A percentile compares a stretch with the other conserved stretches of the same genome.
These are phyloP conservation scores for Plantago elongata DNA, from an alignment of 257 asterid genomes.

Conservation along the genomic window DNA sequence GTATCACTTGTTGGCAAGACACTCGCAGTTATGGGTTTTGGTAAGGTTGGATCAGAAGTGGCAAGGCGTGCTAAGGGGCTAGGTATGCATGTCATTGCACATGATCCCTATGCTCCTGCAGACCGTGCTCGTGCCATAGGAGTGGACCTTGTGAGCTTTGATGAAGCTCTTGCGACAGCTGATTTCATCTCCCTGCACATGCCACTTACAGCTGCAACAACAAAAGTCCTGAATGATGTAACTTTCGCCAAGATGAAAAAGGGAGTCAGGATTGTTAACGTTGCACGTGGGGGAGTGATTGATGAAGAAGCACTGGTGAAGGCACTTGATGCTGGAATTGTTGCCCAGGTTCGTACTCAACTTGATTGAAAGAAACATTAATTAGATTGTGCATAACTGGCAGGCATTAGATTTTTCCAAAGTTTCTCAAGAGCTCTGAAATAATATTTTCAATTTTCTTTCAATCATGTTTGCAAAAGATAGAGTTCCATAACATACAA, in stretches of 20 bases:
- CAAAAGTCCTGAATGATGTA: conserved; percentile 74
- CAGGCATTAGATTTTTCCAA: too few species aligned
- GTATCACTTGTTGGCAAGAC: conserved; percentile 96
- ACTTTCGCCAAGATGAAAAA: conserved; percentile 86
- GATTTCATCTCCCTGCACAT: conserved; percentile 91
- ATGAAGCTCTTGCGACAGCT: conserved; percentile 75
- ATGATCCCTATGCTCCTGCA: conserved; percentile 97
- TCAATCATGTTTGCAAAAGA: too few species aligned
- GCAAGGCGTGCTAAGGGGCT: conserved; percentile 94
- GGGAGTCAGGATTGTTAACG: conserved; percentile 72
- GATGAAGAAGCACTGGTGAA: conserved; percentile 93
- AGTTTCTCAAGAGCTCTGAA: too few species aligned
- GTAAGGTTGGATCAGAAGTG: conserved; percentile 75
- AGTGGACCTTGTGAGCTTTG: conserved; percentile 81
- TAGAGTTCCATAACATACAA: too few species aligned
- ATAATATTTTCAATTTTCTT: too few species aligned
- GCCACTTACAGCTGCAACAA: conserved; percentile 92
- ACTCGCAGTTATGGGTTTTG: conserved; percentile 89
- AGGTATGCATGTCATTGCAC: conserved; percentile 90
- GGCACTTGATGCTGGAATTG: conserved; percentile 78
- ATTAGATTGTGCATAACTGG: too few species aligned
- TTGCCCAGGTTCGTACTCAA: conserved; percentile 67
- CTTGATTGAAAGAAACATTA: neutral
- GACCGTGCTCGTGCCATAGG: conserved; percentile 95
- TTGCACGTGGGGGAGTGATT: conserved; percentile 96